Percentiles rank a stretch among this genome's conserved stretches.
phyloP scores from a whole-genome alignment of 202 grass and related monocot species.

The Brachypodium distachyon region DNA sequence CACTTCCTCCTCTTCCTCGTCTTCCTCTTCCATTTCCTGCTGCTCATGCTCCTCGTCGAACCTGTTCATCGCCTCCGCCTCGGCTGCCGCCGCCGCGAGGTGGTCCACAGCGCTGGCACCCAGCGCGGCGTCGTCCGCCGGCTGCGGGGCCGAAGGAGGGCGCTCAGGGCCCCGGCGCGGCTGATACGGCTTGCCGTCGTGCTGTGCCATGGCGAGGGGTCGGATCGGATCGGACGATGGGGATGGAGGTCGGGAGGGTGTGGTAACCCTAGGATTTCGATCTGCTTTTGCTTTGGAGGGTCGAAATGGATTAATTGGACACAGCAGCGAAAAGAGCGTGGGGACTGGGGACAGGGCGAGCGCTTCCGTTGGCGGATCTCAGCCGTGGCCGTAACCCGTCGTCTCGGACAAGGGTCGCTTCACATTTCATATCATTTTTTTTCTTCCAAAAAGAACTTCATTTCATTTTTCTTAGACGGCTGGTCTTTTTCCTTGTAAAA shows the following conservation, averaged over 20 bases:
- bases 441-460: too few species aligned
- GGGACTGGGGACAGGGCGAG: neutral
- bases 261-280: conserved; percentile 72
- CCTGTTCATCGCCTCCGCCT: conserved; percentile 37
- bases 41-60: conserved; percentile 24
- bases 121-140: conserved; percentile 16
- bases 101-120: conserved; percentile 29
- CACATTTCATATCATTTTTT: too few species aligned
- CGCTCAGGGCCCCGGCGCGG: conserved; percentile 65
- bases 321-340: neutral
- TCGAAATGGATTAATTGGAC: conserved; percentile 16
- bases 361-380: neutral
- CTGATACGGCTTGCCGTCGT: conserved; percentile 83
- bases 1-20: conserved; percentile 11
- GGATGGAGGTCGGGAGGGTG: conserved; percentile 22
- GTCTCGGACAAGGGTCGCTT: neutral
- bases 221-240: conserved; percentile 46
- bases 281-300: conserved; percentile 43
- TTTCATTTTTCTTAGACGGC: neutral
- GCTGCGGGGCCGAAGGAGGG: conserved; percentile 5
- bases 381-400: too few species aligned
- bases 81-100: conserved; percentile 37
- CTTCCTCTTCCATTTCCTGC: neutral
- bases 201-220: conserved; percentile 48
- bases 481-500: neutral